A percentile compares a stretch with the other conserved stretches of the same genome.
Conservation (phyloP, 768 basidiomycete genomes). For the Boletellus sp. region DNA sequence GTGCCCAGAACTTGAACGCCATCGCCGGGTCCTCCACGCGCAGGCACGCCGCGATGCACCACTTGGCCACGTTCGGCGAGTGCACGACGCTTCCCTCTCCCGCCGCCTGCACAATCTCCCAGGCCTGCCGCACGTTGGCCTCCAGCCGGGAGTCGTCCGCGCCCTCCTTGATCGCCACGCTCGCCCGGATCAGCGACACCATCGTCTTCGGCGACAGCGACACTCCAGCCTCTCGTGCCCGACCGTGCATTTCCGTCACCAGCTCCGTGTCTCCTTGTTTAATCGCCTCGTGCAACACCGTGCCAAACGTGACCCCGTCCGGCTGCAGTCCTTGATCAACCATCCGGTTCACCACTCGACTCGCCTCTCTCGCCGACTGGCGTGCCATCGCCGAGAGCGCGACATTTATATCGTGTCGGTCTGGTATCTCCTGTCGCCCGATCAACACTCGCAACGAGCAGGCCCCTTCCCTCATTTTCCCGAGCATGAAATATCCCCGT, state of each 20-base stretch:
- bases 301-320: constrained; percentile 55
- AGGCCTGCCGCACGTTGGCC: constrained; percentile 38
- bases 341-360: constrained; percentile 51
- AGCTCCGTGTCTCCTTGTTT: constrained; percentile 42
- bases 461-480: constrained; percentile 45
- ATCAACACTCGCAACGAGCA: constrained; percentile 44
- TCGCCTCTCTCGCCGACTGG: constrained; percentile 45
- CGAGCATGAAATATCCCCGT: constrained; percentile 58
- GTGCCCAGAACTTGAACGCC: constrained; percentile 61
- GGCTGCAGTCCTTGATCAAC: constrained; percentile 43
- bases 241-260: constrained; percentile 40
- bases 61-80: constrained; percentile 48
- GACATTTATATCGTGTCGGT: constrained; percentile 64
- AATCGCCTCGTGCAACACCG: constrained; percentile 58
- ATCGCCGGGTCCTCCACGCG: constrained; percentile 43
- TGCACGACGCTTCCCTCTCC: constrained; percentile 34
- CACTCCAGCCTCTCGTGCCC: constrained; percentile 35
- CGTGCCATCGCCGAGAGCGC: constrained; percentile 52
- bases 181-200: constrained; percentile 44
- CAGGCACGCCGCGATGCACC: constrained; percentile 50
- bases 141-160: constrained; percentile 25
- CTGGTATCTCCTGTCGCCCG: constrained; percentile 50
- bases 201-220: constrained; percentile 48
- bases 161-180: constrained; percentile 27
- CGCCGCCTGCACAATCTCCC: constrained; percentile 41